Base-by-base conservation (phyloP, 2,329 filamentous ascomycete genomes). In the Fusarium napiforme region DNA sequence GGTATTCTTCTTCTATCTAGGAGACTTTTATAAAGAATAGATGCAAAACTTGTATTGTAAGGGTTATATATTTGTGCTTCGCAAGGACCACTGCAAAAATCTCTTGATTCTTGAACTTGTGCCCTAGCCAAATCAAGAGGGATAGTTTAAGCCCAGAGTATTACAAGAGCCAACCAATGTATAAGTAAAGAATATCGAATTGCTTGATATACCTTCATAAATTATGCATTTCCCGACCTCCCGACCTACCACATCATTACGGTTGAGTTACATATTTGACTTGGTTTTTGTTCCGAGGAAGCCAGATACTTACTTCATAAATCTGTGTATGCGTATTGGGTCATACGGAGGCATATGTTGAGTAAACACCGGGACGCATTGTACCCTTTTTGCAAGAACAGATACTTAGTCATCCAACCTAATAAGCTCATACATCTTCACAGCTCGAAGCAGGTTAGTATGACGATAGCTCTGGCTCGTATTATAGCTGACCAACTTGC, bases 171-270 rank as follows among this genome's bases (percentile, higher is more conserved):
- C 5, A 16, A 16, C 1, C 9, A 49, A 9, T 8, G n/a, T 49
- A 21, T 10, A 8, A 21, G 26, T 2, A 5, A 21, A n/a, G 4
- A 12, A 3, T 0, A 30, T 49, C 3, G 3, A 49, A n/a, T 2
- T 47, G 7, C 32, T 49, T 56, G 15, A n/a, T n/a, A 30, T 65
- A 32, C 23, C n/a, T 43, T n/a, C 15, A 67, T 62, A 58, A 23
- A 60, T 43, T 43, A 42, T 46, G 5, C 28, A 26, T 26, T 12
- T 15, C 9, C 9, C 2, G 8, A 6, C 15, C 15, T 16, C 28
- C 15, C 1, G 4, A 32, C n/a, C 21, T 4, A 46, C 18, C 23
- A 19, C 18, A 19, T 5, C 43, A n/a, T 32, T 5, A 9, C 7
- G 7, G 28, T 7, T 15, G 11, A 50, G 2, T 2, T 10, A 8